Evolutionary conservation across 106 monocot species (phyloP).

Genomic region (Gastrodia elata): DNA sequence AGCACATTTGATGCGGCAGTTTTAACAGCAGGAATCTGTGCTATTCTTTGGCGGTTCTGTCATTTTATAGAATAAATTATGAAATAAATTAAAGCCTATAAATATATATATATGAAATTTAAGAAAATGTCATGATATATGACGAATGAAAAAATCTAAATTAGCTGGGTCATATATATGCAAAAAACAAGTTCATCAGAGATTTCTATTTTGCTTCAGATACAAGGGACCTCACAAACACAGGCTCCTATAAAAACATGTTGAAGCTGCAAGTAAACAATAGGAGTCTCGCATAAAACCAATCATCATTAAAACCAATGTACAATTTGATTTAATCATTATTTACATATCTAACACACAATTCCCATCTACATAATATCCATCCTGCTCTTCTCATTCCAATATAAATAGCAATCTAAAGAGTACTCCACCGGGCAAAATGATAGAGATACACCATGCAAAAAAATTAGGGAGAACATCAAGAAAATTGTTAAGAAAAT

Average conservation of each 20-base stretch:
- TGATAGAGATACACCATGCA: no score
- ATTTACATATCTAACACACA: background rate
- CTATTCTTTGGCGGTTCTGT: constrained; percentile 81
- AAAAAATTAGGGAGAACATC: no score
- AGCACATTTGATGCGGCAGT: constrained; percentile 24
- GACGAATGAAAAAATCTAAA: background rate
- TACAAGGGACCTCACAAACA: no score
- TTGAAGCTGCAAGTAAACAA: background rate
- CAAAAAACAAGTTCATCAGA: no score
- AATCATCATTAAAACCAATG: background rate
- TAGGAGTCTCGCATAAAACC: background rate
- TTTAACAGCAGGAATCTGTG: constrained; percentile 47
- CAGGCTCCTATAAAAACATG: background rate
- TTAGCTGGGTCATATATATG: background rate
- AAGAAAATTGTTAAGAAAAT: no score
- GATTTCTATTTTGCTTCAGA: no score
- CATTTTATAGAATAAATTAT: background rate
- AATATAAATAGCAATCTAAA: no score
- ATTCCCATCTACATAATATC: background rate
- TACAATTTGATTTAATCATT: background rate
- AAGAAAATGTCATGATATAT: no score
- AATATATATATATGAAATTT: background rate
- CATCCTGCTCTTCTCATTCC: no score
- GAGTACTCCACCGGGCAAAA: no score
- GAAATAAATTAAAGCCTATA: background rate